A percentile compares a stretch with the other conserved stretches of the same genome.
Conservation (phyloP, 768 basidiomycete genomes). For the Rhodosporidiobolus sp. region DNA sequence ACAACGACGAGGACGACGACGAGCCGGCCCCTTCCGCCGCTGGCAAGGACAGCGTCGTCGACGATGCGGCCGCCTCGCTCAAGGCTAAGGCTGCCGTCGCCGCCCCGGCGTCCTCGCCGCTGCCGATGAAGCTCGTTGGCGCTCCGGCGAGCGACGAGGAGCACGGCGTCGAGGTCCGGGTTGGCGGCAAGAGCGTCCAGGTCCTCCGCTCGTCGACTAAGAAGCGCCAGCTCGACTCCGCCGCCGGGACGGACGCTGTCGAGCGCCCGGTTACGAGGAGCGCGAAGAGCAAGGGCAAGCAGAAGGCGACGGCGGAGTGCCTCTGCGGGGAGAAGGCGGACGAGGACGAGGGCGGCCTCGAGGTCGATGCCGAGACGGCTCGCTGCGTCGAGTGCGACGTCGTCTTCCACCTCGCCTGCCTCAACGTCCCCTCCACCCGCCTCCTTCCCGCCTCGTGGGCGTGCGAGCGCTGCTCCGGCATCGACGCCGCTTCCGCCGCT, state of each 20-base stretch:
- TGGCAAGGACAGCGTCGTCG: background rate
- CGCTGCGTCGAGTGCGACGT: slow-evolving; percentile 23
- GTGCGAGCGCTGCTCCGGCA: slow-evolving; percentile 19
- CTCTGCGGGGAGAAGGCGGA: slow-evolving; percentile 5
- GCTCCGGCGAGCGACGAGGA: slow-evolving; percentile 12
- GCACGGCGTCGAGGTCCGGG: background rate
- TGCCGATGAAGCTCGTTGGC: slow-evolving; percentile 8
- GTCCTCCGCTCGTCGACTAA: slow-evolving; percentile 1
- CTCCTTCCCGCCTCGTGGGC: slow-evolving; percentile 19
- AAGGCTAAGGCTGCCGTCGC: background rate
- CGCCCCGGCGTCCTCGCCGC: background rate
- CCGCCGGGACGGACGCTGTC: background rate
- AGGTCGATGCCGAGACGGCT: background rate
- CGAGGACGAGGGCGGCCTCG: background rate
- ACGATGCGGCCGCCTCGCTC: background rate
- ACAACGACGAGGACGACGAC: slow-evolving; percentile 28
- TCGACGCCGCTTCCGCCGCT: background rate
- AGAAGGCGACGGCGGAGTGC: slow-evolving; percentile 7
- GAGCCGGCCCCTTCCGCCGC: background rate
- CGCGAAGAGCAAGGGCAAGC: slow-evolving; percentile 22
- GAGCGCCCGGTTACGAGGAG: background rate
- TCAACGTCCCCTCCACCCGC: slow-evolving; percentile 6
- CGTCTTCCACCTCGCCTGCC: slow-evolving; percentile 30
- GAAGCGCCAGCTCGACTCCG: background rate
- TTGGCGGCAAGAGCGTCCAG: slow-evolving; percentile 30